These are phyloP conservation scores for Fusarium musae DNA, from an alignment of 2,329 filamentous ascomycete species.

Conservation along the genomic window DNA sequence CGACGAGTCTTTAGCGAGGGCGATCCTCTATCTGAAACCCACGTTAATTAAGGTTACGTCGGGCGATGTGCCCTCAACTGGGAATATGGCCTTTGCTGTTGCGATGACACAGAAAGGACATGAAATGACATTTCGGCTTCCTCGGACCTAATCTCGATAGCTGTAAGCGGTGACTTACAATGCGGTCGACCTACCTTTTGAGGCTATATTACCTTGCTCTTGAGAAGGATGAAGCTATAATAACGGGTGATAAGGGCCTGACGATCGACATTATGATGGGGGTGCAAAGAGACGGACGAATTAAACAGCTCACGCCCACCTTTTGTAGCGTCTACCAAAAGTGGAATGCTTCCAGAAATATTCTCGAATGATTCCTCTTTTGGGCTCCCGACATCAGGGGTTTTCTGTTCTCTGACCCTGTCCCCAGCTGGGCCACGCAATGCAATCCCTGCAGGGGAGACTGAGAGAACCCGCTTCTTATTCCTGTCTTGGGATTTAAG, in stretches of 20 bases:
- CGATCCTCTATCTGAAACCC: constrained; percentile 37
- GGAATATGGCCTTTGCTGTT: not conserved
- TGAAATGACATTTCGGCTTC: not conserved
- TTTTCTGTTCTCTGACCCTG: not conserved
- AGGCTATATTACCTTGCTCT: not conserved
- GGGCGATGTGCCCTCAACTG: constrained; percentile 12
- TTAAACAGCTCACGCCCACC: constrained; percentile 20
- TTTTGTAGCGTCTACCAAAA: constrained; percentile 3
- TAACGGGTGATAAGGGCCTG: constrained; percentile 5
- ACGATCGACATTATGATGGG: constrained; percentile 14
- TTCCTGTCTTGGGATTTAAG: not conserved
- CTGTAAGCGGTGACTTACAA: not conserved
- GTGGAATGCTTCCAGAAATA: constrained; percentile 38
- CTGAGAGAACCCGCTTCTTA: not conserved
- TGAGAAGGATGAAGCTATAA: constrained; percentile 8
- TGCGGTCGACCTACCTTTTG: not conserved
- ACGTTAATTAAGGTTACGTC: constrained; percentile 27
- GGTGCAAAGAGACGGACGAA: not conserved
- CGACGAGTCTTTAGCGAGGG: constrained; percentile 10
- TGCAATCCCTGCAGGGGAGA: constrained; percentile 25
- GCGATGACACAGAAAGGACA: not conserved
- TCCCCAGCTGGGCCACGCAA: constrained; percentile 12
- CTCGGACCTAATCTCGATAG: not conserved
- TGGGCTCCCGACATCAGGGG: constrained; percentile 17
- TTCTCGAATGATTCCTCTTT: constrained; percentile 41